Percentiles rank a stretch among this genome's conserved stretches.
Conservation (phyloP, 2,329 filamentous ascomycete genomes). For the Sodiomyces alkalinus region DNA sequence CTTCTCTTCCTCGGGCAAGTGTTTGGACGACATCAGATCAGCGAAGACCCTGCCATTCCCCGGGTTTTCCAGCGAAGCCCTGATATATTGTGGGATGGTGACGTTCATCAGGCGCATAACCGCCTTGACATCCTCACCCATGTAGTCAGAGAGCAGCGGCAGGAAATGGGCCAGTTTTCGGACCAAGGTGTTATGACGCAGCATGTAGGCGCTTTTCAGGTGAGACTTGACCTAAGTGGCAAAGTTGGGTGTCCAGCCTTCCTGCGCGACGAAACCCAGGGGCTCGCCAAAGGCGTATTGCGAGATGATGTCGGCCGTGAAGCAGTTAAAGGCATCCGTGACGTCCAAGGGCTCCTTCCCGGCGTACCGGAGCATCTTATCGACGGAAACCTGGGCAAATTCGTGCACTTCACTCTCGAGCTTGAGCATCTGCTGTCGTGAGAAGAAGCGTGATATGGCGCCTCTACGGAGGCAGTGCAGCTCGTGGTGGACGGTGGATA, state of each 20-base stretch:
- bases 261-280: constrained; percentile 17
- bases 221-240: constrained; percentile 8
- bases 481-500: constrained; percentile 13
- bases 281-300: constrained; percentile 21
- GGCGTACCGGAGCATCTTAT: constrained; percentile 14
- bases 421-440: constrained; percentile 12
- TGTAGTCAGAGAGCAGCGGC: constrained; percentile 6
- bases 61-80: constrained; percentile 9
- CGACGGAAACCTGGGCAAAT: constrained; percentile 12
- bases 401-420: constrained; percentile 15
- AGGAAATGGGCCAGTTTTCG: constrained; percentile 7
- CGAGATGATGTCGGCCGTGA: constrained; percentile 22
- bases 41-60: constrained; percentile 13
- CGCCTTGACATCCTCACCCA: constrained; percentile 6
- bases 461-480: constrained; percentile 12
- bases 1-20: constrained; percentile 7
- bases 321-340: constrained; percentile 21
- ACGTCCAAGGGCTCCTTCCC: constrained; percentile 16
- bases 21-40: constrained; percentile 12
- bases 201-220: constrained; percentile 10
- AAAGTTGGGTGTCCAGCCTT: constrained; percentile 21
- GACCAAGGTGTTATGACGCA: constrained; percentile 9
- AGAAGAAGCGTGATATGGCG: constrained; percentile 17
- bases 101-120: constrained; percentile 7
- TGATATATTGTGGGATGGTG: constrained; percentile 9